These are phyloP conservation scores for Linum trigynum DNA, from an alignment of 345 rosid genomes.

Conservation along the genomic window DNA sequence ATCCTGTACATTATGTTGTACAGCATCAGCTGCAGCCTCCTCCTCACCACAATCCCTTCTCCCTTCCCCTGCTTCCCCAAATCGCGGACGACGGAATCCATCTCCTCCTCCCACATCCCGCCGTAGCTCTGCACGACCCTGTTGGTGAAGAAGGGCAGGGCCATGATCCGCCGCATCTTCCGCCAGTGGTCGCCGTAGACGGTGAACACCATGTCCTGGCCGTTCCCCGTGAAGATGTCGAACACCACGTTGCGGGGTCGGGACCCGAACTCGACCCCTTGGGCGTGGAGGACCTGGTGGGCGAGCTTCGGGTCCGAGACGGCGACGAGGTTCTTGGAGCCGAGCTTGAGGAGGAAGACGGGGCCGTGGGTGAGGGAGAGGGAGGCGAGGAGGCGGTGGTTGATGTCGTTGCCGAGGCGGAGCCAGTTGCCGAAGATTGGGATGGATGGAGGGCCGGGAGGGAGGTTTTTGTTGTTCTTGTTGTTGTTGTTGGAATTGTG, in stretches of 20 bases:
- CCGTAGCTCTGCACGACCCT: slow-evolving; percentile 45
- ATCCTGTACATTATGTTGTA: slow-evolving; percentile 58
- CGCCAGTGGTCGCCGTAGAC: slow-evolving; percentile 59
- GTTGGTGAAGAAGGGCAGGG: slow-evolving; percentile 56
- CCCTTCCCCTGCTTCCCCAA: slow-evolving; percentile 19
- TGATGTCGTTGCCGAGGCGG: slow-evolving; percentile 43
- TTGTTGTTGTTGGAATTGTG: too few species aligned
- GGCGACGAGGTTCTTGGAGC: slow-evolving; percentile 33
- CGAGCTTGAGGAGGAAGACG: slow-evolving; percentile 42
- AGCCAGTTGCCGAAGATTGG: too few species aligned
- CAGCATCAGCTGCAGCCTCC: slow-evolving; percentile 48
- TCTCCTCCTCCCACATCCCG: slow-evolving; percentile 50
- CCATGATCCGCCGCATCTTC: slow-evolving; percentile 60
- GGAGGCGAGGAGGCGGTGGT: slow-evolving; percentile 45
- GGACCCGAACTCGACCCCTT: slow-evolving; percentile 56
- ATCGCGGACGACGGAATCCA: slow-evolving; percentile 43
- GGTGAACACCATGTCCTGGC: slow-evolving; percentile 69
- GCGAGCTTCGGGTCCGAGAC: slow-evolving; percentile 50
- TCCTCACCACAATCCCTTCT: slow-evolving; percentile 39
- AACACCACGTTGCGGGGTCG: slow-evolving; percentile 54
- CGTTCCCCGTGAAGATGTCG: slow-evolving; percentile 53
- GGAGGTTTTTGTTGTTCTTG: too few species aligned
- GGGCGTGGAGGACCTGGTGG: slow-evolving; percentile 45
- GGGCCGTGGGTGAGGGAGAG: slow-evolving; percentile 36
- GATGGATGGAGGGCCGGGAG: too few species aligned